Evolutionary conservation across 2,329 filamentous ascomycete genomes (phyloP).

Genomic region (Nothophaeocryptopus gaeumannii): DNA sequence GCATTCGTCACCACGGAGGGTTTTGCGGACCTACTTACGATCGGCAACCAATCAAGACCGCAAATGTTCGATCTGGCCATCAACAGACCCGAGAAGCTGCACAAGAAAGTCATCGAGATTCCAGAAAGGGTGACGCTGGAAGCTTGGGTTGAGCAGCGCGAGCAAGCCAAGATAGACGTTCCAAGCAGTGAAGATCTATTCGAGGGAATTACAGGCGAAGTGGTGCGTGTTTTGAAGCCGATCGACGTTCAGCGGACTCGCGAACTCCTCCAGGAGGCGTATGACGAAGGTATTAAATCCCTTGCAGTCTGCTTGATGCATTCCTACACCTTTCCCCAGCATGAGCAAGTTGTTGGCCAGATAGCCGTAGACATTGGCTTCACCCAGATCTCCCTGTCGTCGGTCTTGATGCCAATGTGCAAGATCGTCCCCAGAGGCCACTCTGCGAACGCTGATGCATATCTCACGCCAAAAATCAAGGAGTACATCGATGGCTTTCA

Average conservation of each 20-base stretch:
- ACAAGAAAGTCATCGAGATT: conserved; percentile 75
- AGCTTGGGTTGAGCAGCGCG: conserved; percentile 60
- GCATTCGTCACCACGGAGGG: conserved; percentile 80
- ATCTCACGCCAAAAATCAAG: conserved; percentile 70
- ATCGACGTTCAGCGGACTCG: conserved; percentile 52
- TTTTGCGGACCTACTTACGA: conserved; percentile 80
- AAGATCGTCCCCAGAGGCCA: conserved; percentile 70
- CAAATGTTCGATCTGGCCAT: conserved; percentile 87
- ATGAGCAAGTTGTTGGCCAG: conserved; percentile 71
- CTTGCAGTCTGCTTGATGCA: conserved; percentile 87
- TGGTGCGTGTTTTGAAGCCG: conserved; percentile 62
- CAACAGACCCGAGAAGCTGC: conserved; percentile 76
- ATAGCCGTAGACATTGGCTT: conserved; percentile 77
- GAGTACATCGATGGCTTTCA: conserved; percentile 58
- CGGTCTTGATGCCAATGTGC: conserved; percentile 78
- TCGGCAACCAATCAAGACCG: conserved; percentile 83
- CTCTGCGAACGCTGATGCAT: conserved; percentile 74
- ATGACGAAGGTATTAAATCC: conserved; percentile 66
- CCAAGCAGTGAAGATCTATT: too few species aligned
- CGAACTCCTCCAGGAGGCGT: conserved; percentile 61
- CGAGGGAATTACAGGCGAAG: conserved; percentile 62
- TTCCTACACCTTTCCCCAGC: conserved; percentile 80
- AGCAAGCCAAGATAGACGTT: too few species aligned
- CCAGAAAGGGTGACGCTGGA: conserved; percentile 66
- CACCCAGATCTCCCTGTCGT: conserved; percentile 72